Percentiles rank a stretch among this genome's conserved stretches.
Evolutionary conservation across 2,329 filamentous ascomycete genomes (phyloP).

Genomic region (Colletotrichum aenigma): DNA sequence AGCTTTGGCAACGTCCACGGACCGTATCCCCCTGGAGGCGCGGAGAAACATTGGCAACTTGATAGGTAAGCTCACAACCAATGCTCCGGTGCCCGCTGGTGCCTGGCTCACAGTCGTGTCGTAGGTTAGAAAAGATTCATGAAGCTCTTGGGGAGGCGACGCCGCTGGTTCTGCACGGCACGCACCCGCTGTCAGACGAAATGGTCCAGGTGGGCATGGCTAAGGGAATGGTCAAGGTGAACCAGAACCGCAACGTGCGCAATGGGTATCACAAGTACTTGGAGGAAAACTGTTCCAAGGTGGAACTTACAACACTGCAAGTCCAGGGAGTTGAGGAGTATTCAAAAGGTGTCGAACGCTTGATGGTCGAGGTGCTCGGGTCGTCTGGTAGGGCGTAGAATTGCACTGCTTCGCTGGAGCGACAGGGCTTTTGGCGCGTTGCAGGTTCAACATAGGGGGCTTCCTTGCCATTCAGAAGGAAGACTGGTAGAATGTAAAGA

Average conservation of each 20-base stretch:
- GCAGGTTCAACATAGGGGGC: neutral
- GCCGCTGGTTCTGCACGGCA: neutral
- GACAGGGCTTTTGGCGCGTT: neutral
- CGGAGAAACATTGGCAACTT: neutral
- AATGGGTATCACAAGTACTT: neutral
- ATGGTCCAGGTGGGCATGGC: neutral
- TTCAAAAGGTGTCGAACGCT: neutral
- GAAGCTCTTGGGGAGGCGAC: neutral
- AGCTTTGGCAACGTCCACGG: neutral
- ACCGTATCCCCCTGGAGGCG: neutral
- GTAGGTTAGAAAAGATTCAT: neutral
- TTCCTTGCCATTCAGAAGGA: neutral
- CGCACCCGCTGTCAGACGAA: neutral
- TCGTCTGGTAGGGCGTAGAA: neutral
- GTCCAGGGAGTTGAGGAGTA: neutral
- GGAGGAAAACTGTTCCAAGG: neutral
- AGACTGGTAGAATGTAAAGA: neutral
- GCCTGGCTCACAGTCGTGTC: neutral
- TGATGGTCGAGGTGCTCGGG: neutral
- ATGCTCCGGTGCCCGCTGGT: neutral
- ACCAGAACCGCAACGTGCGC: neutral
- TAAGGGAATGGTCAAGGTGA: neutral
- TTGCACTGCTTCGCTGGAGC: neutral
- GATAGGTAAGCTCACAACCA: neutral
- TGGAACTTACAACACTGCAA: neutral